phyloP scores from a whole-genome alignment of 257 asterid genomes.

The Vinca minor region DNA sequence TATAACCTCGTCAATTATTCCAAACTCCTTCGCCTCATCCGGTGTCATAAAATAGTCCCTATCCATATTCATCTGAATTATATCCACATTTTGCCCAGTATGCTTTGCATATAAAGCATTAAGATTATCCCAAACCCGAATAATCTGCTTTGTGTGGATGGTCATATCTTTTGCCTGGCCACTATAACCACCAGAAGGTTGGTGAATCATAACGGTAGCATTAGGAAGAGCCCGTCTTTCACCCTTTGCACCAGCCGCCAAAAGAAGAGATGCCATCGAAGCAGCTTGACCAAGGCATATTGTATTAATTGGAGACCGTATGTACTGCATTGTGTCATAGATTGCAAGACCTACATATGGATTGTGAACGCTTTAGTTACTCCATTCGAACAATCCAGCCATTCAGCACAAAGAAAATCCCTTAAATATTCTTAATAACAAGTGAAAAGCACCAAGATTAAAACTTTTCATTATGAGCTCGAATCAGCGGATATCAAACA shows the following conservation, averaged over 20 bases:
- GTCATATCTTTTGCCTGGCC: slow-evolving; percentile 92
- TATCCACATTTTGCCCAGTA: slow-evolving; percentile 67
- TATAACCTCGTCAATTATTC: slow-evolving; percentile 84
- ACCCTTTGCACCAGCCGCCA: slow-evolving; percentile 96
- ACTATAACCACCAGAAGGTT: slow-evolving; percentile 89
- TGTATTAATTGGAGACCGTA: slow-evolving; percentile 80
- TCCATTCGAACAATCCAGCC: background rate
- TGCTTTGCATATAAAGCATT: slow-evolving; percentile 74
- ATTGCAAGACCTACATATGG: slow-evolving; percentile 72
- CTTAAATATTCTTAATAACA: background rate
- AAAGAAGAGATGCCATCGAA: slow-evolving; percentile 91
- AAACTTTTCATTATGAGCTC: background rate
- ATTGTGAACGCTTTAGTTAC: background rate
- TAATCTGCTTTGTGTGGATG: slow-evolving; percentile 75
- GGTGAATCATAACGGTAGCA: slow-evolving; percentile 87
- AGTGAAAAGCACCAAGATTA: background rate
- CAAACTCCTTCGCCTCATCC: slow-evolving; percentile 82
- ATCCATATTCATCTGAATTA: slow-evolving; percentile 66
- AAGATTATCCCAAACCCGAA: slow-evolving; percentile 75
- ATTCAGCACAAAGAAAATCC: background rate
- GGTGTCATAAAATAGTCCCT: slow-evolving; percentile 95
- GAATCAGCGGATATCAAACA: background rate
- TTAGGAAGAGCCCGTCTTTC: slow-evolving; percentile 82
- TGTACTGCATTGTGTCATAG: slow-evolving; percentile 92
- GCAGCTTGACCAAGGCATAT: slow-evolving; percentile 95